Percentiles rank a stretch among this genome's conserved stretches.
phyloP scores from a whole-genome alignment of 148 eudicot species.

The Polygonum maritimum region DNA sequence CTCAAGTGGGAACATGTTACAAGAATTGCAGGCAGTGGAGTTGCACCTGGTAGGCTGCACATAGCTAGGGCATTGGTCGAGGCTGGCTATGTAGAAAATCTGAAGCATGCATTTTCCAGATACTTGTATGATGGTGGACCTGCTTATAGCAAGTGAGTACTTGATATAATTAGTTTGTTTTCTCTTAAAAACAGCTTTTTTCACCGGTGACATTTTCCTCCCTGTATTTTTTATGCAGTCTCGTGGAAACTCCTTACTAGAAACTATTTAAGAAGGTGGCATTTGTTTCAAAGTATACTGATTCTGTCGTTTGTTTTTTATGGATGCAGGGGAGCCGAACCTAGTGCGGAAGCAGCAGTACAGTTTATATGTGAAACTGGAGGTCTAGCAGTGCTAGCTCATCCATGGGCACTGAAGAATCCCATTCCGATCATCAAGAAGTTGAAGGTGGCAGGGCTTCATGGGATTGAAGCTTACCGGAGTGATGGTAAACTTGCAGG shows the following conservation, averaged over 20 bases:
- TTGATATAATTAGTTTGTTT: neutral
- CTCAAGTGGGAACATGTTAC: conserved; percentile 72
- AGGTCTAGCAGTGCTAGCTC: conserved; percentile 85
- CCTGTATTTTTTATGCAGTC: neutral
- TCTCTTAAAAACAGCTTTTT: too few relatives aligned
- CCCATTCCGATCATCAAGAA: conserved; percentile 47
- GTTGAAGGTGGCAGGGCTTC: conserved; percentile 77
- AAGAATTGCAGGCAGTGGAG: conserved; percentile 85
- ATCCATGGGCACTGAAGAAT: conserved; percentile 93
- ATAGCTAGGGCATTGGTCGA: conserved; percentile 96
- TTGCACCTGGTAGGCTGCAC: conserved; percentile 95
- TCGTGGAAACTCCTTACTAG: neutral
- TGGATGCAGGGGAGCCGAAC: conserved; percentile 75
- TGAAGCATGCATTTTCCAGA: conserved; percentile 80
- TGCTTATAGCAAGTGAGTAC: conserved; percentile 81
- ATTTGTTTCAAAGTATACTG: neutral
- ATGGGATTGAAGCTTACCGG: conserved; percentile 85
- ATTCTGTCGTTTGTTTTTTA: conserved; percentile 6
- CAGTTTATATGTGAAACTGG: conserved; percentile 64
- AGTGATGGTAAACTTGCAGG: conserved; percentile 93
- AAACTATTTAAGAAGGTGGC: neutral
- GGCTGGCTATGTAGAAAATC: conserved; percentile 87
- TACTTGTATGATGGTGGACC: conserved; percentile 96
- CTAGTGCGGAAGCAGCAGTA: conserved; percentile 76
- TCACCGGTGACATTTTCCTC: too few relatives aligned